Evolutionary conservation across 1,284 basidiomycete species (phyloP).

Genomic region (Cystobasidium pallidum): DNA sequence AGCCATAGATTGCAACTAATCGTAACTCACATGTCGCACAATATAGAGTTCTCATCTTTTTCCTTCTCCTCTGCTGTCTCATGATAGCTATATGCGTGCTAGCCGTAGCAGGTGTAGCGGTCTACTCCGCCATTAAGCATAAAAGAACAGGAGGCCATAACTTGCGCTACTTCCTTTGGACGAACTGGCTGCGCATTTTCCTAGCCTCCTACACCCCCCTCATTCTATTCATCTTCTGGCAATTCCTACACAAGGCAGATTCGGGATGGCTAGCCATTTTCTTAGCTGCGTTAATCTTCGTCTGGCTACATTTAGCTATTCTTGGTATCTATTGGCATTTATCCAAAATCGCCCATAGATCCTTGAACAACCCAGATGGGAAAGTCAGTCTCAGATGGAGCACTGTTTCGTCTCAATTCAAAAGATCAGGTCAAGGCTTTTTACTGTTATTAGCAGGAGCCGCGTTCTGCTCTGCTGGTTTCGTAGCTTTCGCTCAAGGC

Average conservation of each 20-base stretch:
- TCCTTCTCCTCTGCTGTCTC: constrained; percentile 48
- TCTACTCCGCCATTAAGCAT: constrained; percentile 48
- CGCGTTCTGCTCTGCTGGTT: constrained; percentile 64
- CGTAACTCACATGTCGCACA: background rate
- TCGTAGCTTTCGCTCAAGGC: constrained; percentile 71
- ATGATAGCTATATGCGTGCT: constrained; percentile 47
- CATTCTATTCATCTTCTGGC: constrained; percentile 76
- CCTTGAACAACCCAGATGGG: constrained; percentile 21
- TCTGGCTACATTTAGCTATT: constrained; percentile 61
- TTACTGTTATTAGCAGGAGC: constrained; percentile 57
- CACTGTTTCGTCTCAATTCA: constrained; percentile 56
- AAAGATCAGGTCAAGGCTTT: constrained; percentile 57
- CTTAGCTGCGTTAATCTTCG: constrained; percentile 65
- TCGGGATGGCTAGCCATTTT: constrained; percentile 65
- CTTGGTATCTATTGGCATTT: constrained; percentile 57
- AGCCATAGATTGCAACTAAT: background rate
- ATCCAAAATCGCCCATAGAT: constrained; percentile 27
- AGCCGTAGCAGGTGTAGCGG: constrained; percentile 52
- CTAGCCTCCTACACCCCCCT: constrained; percentile 64
- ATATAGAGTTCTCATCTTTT: constrained; percentile 49
- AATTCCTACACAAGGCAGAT: constrained; percentile 73
- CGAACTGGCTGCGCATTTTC: constrained; percentile 60
- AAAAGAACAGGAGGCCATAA: constrained; percentile 52
- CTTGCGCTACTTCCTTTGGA: constrained; percentile 54
- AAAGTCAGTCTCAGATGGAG: constrained; percentile 29